Conservation (phyloP, 2,329 filamentous ascomycete species). For the Fusarium tricinctum region DNA sequence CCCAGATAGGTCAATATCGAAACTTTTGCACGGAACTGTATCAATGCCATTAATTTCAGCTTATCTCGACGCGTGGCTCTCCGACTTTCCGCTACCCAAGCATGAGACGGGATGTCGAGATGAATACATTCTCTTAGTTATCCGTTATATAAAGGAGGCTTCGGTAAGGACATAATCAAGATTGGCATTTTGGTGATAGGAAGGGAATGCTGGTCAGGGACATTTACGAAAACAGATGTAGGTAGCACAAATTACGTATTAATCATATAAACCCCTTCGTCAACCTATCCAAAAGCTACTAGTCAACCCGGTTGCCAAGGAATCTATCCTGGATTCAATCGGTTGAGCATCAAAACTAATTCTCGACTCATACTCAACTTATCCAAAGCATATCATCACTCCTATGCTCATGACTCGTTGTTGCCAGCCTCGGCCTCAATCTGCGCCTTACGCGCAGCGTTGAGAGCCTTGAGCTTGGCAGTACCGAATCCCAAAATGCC, state of each 20-base stretch:
- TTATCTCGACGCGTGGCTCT: too few species aligned
- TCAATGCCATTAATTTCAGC: too few species aligned
- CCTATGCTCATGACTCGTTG: slow-evolving; percentile 1
- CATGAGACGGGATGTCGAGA: too few species aligned
- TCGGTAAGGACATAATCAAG: too few species aligned
- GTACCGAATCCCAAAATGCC: slow-evolving; percentile 87
- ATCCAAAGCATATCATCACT: neutral
- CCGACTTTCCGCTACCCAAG: too few species aligned
- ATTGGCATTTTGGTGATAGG: too few species aligned
- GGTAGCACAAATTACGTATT: slow-evolving; percentile 4
- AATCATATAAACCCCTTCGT: slow-evolving; percentile 14
- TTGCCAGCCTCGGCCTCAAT: slow-evolving; percentile 49
- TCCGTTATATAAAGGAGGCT: too few species aligned
- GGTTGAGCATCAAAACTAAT: neutral
- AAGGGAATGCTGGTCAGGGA: too few species aligned
- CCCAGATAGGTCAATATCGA: too few species aligned
- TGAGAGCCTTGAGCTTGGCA: slow-evolving; percentile 81
- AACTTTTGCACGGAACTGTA: too few species aligned
- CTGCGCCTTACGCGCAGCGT: slow-evolving; percentile 63
- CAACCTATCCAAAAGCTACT: neutral
- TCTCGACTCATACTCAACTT: neutral
- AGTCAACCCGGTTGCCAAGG: neutral
- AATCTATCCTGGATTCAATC: neutral
- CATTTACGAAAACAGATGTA: neutral
- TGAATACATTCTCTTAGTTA: too few species aligned